phyloP scores from a whole-genome alignment of 2,329 filamentous ascomycete genomes.

The Fusarium chuoi region DNA sequence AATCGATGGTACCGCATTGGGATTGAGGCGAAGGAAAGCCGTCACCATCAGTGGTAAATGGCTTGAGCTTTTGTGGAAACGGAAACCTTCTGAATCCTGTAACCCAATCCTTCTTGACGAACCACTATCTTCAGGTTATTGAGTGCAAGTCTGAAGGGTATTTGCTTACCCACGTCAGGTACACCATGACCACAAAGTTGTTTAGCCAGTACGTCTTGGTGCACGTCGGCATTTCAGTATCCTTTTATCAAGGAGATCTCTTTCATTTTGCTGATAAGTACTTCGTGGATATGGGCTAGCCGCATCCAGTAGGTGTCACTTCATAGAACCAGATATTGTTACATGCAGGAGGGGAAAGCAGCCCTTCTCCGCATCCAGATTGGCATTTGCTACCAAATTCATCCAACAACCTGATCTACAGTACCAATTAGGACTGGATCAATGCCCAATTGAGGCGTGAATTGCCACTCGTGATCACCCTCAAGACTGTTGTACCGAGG shows the following conservation, averaged over 20 bases:
- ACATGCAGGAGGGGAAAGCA: not conserved
- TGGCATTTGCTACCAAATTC: not conserved
- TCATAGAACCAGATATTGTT: not conserved
- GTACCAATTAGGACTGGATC: fast-evolving
- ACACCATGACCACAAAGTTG: not conserved
- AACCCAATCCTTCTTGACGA: not conserved
- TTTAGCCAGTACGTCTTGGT: not conserved
- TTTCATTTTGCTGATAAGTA: fast-evolving
- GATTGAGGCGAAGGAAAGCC: not conserved
- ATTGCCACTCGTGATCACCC: not conserved
- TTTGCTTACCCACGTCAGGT: not conserved
- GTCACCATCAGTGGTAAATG: not conserved
- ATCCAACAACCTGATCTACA: not conserved
- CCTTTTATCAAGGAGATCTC: fast-evolving
- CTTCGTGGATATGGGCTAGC: not conserved
- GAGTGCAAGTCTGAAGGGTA: fast-evolving
- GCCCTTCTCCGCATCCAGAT: not conserved
- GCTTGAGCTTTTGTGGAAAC: not conserved
- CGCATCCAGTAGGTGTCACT: not conserved
- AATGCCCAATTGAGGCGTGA: not conserved
- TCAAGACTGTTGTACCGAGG: not conserved
- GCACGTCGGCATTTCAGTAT: not conserved
- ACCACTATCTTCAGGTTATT: not conserved
- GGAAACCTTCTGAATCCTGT: not conserved
- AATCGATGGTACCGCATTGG: not conserved